Base-by-base conservation (phyloP, 768 basidiomycete genomes). In the Termitomyces sp. region DNA sequence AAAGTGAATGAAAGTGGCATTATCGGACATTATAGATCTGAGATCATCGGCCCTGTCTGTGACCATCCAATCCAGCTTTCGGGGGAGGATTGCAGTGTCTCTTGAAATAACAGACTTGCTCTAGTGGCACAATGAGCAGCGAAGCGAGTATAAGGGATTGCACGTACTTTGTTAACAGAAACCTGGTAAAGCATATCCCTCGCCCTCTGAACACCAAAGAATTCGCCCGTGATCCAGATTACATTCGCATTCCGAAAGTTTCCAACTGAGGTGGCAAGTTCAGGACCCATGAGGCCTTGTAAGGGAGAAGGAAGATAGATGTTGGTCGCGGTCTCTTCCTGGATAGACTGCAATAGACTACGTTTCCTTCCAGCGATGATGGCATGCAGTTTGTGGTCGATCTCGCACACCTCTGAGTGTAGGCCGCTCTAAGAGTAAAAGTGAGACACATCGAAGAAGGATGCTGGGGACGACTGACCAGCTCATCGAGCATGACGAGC, bases 41-140 rank as follows among this genome's bases (percentile, higher is more conserved):
- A 99, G 76, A 59, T 98, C 96, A 27, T 98, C 95, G 11, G 89
- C 76, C n/a, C 91, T 86, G 69, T 99, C 93, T n/a, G 90, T 91
- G 52, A 97, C 84, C 84, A 99, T 89, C 95, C 96, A 98, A 65
- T 99, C 96, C 57, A 99, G 79, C 69, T 99, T 99, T 58, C 96
- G 88, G 53, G 96, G 96, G 22, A 97, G 81, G 52, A 98, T 89
- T 5, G 94, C 91, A 15, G 92, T 94, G 67, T 99, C 95, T 56
- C 93, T 78, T 7, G 96, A 95, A 54, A 97, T 86, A 55, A 97
- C 83, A 44, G 83, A 80, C 68, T 95, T 94, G 66, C 86, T 88
- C 96, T 98, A 63, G 3, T 27, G 41, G 56, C 16, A 47, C 53
- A 22, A 13, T 33, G 32, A 57, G 18, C 54, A 29, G 52, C 29